Evolutionary conservation across 176 grass and related monocot species (phyloP).

Genomic region (Ananas comosus): DNA sequence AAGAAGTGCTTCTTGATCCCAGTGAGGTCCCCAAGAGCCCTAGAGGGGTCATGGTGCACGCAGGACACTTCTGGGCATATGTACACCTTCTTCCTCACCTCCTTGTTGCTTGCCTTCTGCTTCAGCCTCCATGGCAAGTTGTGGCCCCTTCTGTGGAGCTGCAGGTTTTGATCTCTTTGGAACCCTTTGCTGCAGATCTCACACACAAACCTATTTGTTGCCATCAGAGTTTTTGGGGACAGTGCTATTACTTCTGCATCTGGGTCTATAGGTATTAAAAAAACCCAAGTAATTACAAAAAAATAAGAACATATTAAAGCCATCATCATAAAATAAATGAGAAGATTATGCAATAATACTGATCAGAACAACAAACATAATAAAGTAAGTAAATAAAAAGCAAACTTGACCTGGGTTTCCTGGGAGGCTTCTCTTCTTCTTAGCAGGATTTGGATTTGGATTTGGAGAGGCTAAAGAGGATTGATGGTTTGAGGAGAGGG

Average conservation of each 20-base stretch:
- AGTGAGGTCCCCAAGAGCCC: constrained; percentile 22
- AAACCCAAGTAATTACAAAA: background rate
- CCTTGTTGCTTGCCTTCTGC: constrained; percentile 13
- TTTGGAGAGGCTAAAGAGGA: constrained; percentile 10
- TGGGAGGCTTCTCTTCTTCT: constrained; percentile 17
- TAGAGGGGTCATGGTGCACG: constrained; percentile 18
- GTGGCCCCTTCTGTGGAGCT: constrained; percentile 18
- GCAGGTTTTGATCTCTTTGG: constrained; percentile 19
- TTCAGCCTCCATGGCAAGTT: constrained; percentile 25
- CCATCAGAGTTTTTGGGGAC: constrained; percentile 14
- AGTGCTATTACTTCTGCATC: constrained; percentile 21
- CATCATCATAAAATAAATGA: too few species aligned
- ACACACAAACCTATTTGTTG: constrained; percentile 22
- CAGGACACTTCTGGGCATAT: constrained; percentile 17
- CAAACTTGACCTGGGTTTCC: constrained; percentile 14
- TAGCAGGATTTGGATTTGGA: background rate
- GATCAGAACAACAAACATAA: background rate
- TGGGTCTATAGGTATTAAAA: background rate
- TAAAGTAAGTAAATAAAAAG: background rate
- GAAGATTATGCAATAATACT: too few species aligned
- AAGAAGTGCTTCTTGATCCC: constrained; percentile 26
- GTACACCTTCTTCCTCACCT: constrained; percentile 24
- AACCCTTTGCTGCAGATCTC: constrained; percentile 27
- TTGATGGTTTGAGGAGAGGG: constrained; percentile 8
- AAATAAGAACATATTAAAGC: background rate